Conservation (phyloP, 1,284 basidiomycete species). For the Rhodofomes roseus region DNA sequence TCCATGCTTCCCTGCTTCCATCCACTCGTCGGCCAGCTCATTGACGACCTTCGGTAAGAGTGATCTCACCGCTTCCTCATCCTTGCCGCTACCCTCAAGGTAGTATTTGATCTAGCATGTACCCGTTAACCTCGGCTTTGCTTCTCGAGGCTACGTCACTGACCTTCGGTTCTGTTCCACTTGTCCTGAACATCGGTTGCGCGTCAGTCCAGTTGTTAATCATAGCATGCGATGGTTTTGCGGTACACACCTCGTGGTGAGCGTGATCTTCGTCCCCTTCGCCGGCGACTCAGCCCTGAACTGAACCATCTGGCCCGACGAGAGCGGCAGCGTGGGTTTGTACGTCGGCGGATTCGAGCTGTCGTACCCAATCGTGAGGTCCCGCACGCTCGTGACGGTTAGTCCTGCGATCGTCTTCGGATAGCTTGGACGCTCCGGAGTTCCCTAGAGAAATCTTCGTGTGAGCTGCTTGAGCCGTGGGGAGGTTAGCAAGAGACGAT, state of each 20-base stretch:
- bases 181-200: constrained; percentile 48
- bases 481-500: too few relatives aligned
- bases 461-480: too few relatives aligned
- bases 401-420: constrained; percentile 61
- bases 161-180: constrained; percentile 87
- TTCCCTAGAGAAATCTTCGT: constrained; percentile 11
- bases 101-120: constrained; percentile 73
- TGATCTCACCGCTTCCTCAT: constrained; percentile 39
- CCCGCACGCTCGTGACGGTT: constrained; percentile 57
- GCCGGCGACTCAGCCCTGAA: constrained; percentile 52
- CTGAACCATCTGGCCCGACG: constrained; percentile 82
- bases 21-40: constrained; percentile 64
- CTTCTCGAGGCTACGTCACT: neutral
- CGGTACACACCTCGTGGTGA: constrained; percentile 58
- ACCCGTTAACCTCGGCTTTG: neutral
- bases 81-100: constrained; percentile 66
- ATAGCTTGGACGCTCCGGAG: constrained; percentile 37
- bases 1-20: constrained; percentile 56
- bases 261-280: constrained; percentile 47
- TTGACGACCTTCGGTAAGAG: constrained; percentile 49
- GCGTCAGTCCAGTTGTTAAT: neutral
- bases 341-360: constrained; percentile 65
- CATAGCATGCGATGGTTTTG: neutral
- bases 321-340: constrained; percentile 63
- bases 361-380: constrained; percentile 74